Evolutionary conservation across 2,329 filamentous ascomycete genomes (phyloP).

Genomic region (Coniella vitis): DNA sequence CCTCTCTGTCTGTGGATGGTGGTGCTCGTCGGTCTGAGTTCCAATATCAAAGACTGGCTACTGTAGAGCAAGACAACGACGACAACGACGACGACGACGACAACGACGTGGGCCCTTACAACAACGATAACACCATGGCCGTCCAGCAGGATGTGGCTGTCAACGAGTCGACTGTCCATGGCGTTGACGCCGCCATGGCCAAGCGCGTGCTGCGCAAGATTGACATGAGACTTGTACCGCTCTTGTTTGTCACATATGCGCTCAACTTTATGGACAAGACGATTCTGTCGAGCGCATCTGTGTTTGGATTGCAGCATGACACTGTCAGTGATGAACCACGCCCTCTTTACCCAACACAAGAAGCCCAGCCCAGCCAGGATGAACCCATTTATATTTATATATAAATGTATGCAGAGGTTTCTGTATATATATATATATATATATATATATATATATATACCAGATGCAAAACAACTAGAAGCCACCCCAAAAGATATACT

Average conservation of each 20-base stretch:
- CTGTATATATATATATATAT: no score
- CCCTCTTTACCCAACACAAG: no score
- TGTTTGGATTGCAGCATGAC: constrained; percentile 48
- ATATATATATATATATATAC: no score
- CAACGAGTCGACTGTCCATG: not conserved
- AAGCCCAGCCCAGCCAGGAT: no score
- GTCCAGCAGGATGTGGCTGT: constrained; percentile 3
- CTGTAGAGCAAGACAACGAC: no score
- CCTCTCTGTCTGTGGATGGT: not conserved
- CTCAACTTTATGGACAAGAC: constrained; percentile 58
- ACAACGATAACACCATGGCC: constrained; percentile 7
- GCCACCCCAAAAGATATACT: no score
- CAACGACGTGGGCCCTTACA: no score
- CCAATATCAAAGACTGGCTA: constrained; percentile 6
- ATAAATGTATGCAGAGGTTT: no score
- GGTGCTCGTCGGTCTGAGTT: not conserved
- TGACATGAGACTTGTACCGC: constrained; percentile 46
- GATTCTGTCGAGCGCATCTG: constrained; percentile 47
- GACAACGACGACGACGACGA: no score
- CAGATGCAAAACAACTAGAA: no score
- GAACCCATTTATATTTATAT: no score
- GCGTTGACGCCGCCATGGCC: constrained; percentile 18
- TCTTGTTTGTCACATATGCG: constrained; percentile 52
- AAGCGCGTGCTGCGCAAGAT: constrained; percentile 46
- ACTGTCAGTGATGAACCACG: constrained; percentile 22